Evolutionary conservation across 345 rosid genomes (phyloP), one percentile per base, ranked within the genome.

Genomic region (Brassica incana): DNA sequence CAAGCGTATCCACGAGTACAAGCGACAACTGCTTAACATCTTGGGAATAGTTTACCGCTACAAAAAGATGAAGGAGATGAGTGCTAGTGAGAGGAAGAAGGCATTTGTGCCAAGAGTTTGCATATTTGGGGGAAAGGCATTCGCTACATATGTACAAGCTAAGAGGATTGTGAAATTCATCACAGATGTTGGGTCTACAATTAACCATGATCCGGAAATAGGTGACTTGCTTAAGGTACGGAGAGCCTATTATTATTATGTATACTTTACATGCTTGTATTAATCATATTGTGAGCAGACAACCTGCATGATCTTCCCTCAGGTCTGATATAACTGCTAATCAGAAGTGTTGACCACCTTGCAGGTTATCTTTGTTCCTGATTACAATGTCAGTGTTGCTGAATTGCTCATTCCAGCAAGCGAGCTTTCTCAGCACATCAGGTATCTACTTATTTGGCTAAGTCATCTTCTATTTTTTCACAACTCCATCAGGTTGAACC

Each of bases 341-440:
- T 58, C 58, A 56, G 58, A 70, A 72, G 36, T 40, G 68, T 58
- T 72, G 45, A 40, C 40, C 11, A 76, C 65, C 58, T 65, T 58
- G 70, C 66, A 91, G 97, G 93, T 91, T 78, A 56, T 91, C 40
- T 88, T 89, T 83, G 87, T 91, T 78, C 93, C 93, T 40, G 92
- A 91, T 81, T 91, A 91, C 85, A 91, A 91, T 67, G 97, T 91
- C 76, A 91, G 93, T 74, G 97, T 91, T 59, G 97, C 97, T 76
- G 93, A 91, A 74, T 70, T 85, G 84, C 97, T 91, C 56, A 91
- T 91, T 72, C 97, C 93, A 78, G 91, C 97, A 30, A 91, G 97
- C 78, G 97, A 91, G 85, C 92, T 91, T 76, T 91, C 97, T 54
- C 89, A 91, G 64, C 97, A 89, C 75, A 91, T 91, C 88, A 91